Percentiles rank a stretch among this genome's conserved stretches.
Evolutionary conservation across 2,329 filamentous ascomycete species (phyloP).

Genomic region (Coniella vitis): DNA sequence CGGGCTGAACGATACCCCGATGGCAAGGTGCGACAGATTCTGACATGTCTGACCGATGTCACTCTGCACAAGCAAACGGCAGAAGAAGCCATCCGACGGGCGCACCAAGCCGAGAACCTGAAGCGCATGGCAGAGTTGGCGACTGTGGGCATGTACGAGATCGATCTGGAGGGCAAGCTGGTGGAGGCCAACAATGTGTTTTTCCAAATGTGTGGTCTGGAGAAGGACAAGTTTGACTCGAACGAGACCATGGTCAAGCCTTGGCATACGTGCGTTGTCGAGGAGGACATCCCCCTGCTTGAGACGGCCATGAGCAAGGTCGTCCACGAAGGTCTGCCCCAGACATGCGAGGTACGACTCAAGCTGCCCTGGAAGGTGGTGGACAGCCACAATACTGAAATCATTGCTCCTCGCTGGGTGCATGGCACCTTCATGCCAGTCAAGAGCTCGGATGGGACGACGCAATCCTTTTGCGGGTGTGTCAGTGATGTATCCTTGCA

Average conservation of each 20-base stretch:
- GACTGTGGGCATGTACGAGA: conserved; percentile 49
- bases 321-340: conserved; percentile 32
- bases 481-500: conserved; percentile 42
- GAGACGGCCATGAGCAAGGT: conserved; percentile 34
- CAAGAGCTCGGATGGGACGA: conserved; percentile 36
- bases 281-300: conserved; percentile 37
- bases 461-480: conserved; percentile 43
- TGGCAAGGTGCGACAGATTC: conserved; percentile 36
- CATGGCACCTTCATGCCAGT: conserved; percentile 45
- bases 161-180: conserved; percentile 42
- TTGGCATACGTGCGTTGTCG: conserved; percentile 37
- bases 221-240: conserved; percentile 32
- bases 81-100: conserved; percentile 40
- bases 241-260: conserved; percentile 30
- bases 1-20: conserved; percentile 38
- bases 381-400: conserved; percentile 36
- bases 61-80: conserved; percentile 42
- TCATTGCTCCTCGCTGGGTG: conserved; percentile 40
- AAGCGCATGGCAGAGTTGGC: conserved; percentile 48
- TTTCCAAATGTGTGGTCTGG: conserved; percentile 44
- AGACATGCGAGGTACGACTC: conserved; percentile 42
- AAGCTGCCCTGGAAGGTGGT: conserved; percentile 40
- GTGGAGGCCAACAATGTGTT: conserved; percentile 47
- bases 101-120: conserved; percentile 45
- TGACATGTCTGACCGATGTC: conserved; percentile 46